A percentile compares a stretch with the other conserved stretches of the same genome.
Conservation (phyloP, 495 filamentous ascomycete species). For the Lophium mytilinum region DNA sequence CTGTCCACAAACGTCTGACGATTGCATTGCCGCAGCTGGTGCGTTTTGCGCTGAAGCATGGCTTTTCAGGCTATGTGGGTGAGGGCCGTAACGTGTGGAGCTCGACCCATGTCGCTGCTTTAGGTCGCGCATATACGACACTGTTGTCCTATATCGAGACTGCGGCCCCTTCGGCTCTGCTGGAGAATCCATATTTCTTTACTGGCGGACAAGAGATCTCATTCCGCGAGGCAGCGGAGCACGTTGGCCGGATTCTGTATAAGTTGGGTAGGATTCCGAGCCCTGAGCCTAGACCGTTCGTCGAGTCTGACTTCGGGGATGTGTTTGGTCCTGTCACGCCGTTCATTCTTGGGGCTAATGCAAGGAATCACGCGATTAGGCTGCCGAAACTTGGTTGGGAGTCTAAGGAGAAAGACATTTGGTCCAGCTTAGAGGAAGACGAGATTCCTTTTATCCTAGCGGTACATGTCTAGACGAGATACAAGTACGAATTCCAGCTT, state of each 20-base stretch:
- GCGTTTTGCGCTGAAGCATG: constrained; percentile 3
- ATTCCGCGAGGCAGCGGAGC: constrained; percentile 22
- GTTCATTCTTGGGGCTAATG: constrained; percentile 29
- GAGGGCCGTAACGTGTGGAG: constrained; percentile 3
- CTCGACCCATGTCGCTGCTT: constrained; percentile 18
- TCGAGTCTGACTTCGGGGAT: constrained; percentile 27
- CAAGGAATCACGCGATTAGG: constrained; percentile 27
- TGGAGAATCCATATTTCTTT: constrained; percentile 35
- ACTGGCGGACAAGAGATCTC: constrained; percentile 33
- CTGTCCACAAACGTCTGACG: background rate
- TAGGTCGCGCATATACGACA: constrained; percentile 9
- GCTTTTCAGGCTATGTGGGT: constrained; percentile 2
- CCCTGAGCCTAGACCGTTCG: constrained; percentile 24
- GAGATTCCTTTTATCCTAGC: constrained; percentile 33
- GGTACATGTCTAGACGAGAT: too few relatives aligned
- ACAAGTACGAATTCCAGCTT: too few relatives aligned
- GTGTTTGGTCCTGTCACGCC: constrained; percentile 23
- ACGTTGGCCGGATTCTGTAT: constrained; percentile 25
- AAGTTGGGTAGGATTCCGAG: constrained; percentile 19
- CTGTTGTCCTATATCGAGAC: constrained; percentile 23
- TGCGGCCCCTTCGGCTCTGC: constrained; percentile 5
- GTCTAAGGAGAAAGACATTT: constrained; percentile 33
- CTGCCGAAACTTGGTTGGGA: constrained; percentile 33
- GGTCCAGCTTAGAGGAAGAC: constrained; percentile 32
- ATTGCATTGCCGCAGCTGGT: background rate